Base-by-base conservation (phyloP, 768 basidiomycete species). In the Strobilomyces echinocephalus region DNA sequence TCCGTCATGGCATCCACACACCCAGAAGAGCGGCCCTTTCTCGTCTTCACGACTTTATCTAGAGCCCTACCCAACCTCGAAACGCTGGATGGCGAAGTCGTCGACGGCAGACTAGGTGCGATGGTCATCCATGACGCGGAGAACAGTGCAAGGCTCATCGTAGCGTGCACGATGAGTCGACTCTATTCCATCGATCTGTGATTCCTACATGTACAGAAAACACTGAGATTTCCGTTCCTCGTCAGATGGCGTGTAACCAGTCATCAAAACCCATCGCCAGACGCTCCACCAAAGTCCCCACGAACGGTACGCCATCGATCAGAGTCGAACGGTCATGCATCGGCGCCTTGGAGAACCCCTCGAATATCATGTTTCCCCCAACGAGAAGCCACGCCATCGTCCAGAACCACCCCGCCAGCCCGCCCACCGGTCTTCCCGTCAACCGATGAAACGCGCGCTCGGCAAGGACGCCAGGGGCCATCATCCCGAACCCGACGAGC, bases 401-500 rank as follows among this genome's bases (percentile, higher is more conserved):
- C 51, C 51, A 52, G 15, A 39, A 15, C 51, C 51, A 52, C 4
- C 51, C 51, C 4, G 46, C 6, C 3, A 46, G 11, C 18, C 51
- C 51, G 16, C 51, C 36, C 36, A 52, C 51, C 3, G 8, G 18
- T 30, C 38, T 45, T 20, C 51, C 51, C 8, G 51, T 52, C 51
- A 30, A 21, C 20, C 21, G 30, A 16, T 31, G 30, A 46, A 52
- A 52, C 6, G 36, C 44, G 20, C 28, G 36, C 20, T 52, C 51
- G 5, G 11, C 44, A n/a, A 52, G 51, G 1, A 52, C 9, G 11
- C 51, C 51, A 4, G 20, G 28, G 8, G 9, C 51, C 51, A 52
- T 52, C 51, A 52, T 52, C 44, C 44, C 51, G 24, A 52, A 52
- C 21, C 51, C 51, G 14, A 52, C 20, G 10, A 38, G 0, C 20